phyloP scores from a whole-genome alignment of 179 eudicot genomes.

The Patellifolia procumbens region DNA sequence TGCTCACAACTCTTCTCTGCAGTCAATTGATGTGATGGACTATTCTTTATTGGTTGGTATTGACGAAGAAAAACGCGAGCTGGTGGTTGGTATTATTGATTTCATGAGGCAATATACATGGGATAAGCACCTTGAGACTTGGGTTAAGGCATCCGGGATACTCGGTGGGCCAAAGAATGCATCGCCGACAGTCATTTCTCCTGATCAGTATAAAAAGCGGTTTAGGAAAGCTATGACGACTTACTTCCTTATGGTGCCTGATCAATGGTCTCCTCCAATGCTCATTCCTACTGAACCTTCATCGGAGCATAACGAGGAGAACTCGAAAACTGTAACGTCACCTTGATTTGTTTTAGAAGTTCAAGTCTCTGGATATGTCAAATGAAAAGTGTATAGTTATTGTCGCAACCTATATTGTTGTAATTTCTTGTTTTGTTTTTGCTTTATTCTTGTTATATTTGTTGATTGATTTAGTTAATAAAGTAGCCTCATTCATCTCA shows the following conservation, averaged over 20 bases:
- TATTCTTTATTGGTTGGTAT: conserved; percentile 85
- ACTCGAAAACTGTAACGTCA: conserved; percentile 16
- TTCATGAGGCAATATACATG: conserved; percentile 98
- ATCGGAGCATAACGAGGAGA: conserved; percentile 48
- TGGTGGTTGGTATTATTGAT: conserved; percentile 87
- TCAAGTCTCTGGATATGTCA: conserved; percentile 9
- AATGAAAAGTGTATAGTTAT: conserved; percentile 22
- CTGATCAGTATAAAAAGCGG: conserved; percentile 85
- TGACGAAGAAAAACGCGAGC: conserved; percentile 78
- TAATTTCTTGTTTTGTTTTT: background rate
- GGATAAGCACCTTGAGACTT: conserved; percentile 94
- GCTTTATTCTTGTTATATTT: conserved; percentile 17
- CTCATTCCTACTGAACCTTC: conserved; percentile 41
- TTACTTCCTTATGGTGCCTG: conserved; percentile 83
- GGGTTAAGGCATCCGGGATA: conserved; percentile 94
- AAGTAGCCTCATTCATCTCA: conserved; percentile 12
- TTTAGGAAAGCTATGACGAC: conserved; percentile 91
- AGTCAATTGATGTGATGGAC: conserved; percentile 93
- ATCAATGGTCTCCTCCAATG: conserved; percentile 68
- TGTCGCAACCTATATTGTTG: background rate
- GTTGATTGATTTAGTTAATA: conserved; percentile 13
- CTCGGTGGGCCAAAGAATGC: conserved; percentile 83
- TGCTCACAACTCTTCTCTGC: conserved; percentile 7
- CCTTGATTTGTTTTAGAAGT: conserved; percentile 17
- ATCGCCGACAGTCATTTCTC: conserved; percentile 84